Base-by-base conservation (phyloP, 768 basidiomycete genomes). In the Calocera cornea region DNA sequence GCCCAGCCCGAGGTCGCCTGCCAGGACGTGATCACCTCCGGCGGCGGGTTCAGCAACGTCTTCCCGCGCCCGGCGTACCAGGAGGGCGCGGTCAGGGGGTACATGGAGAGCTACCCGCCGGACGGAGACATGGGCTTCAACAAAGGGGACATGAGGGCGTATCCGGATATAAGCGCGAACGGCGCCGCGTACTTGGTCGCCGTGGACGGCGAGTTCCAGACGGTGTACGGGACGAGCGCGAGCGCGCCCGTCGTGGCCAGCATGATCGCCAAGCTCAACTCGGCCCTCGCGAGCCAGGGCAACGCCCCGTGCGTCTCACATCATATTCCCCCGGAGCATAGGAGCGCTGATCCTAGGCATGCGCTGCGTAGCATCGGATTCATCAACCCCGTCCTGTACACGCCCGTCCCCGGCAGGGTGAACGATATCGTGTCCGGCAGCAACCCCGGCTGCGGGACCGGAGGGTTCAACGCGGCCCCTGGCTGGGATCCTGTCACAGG, bases 1-100 rank as follows among this genome's bases (percentile, higher is more conserved):
- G 72, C 70, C 27, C 80, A 83, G 40, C 75, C 75, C 2, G 83
- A 84, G 73, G 73, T 73, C 29, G 82, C 82, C 0, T 83, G 82
- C 65, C 76, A 80, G 67, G 14, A 31, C 2, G 54, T 60, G 54
- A 60, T 60, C 54, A 33, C 31, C 14, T 60, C 54, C 24, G 72
- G 73, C 27, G 73, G 73, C 41, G 75, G 75, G 24, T 75, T 75
- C 70, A 72, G 71, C 2, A 73, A 76, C 64, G 72, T 70, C 34
- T 75, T 76, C 68, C 19, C 72, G 29, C 74, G 70, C 2, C 74
- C 75, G 2, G 49, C 67, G 31, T 76, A 73, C 69, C 75, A 76
- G 63, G 66, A 71, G 2, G n/a, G 29, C 7, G 66, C 66, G 19
- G 68, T 69, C 1, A 11, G 16, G 0, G 1, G 1, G 0, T 65